These are phyloP conservation scores for Babesia microti DNA, from an alignment of 169 alveolate genomes.

Conservation along the genomic window DNA sequence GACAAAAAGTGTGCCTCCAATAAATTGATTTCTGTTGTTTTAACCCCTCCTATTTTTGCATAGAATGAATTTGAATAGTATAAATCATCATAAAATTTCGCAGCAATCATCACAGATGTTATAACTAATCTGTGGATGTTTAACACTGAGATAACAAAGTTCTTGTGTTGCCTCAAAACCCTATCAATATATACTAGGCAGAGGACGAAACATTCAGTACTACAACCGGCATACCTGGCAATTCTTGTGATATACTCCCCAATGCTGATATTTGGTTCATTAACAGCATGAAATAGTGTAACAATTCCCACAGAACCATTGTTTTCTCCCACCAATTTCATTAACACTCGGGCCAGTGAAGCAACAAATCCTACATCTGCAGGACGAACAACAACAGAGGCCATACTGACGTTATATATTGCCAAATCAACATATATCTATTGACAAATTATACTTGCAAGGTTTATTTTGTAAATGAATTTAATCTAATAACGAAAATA, in stretches of 20 bases:
- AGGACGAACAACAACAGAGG: slow-evolving; percentile 29
- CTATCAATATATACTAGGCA: slow-evolving; percentile 70
- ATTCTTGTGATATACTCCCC: slow-evolving; percentile 67
- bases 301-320: slow-evolving; percentile 43
- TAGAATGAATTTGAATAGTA: slow-evolving; percentile 76
- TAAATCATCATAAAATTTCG: slow-evolving; percentile 83
- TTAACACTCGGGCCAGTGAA: slow-evolving; percentile 35
- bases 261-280: slow-evolving; percentile 70
- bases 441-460: too few species aligned
- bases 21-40: slow-evolving; percentile 73
- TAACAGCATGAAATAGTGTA: slow-evolving; percentile 72
- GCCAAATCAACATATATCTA: too few species aligned
- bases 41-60: slow-evolving; percentile 87
- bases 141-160: slow-evolving; percentile 58
- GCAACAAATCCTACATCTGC: slow-evolving; percentile 50
- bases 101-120: slow-evolving; percentile 78
- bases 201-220: slow-evolving; percentile 73
- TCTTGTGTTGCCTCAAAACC: slow-evolving; percentile 51
- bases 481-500: too few species aligned
- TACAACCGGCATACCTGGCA: slow-evolving; percentile 74
- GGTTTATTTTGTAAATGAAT: too few species aligned
- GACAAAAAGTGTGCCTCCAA: slow-evolving; percentile 76
- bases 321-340: slow-evolving; percentile 45
- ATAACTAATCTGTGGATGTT: slow-evolving; percentile 75
- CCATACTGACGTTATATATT: too few species aligned